These are phyloP conservation scores for Phytomonas sp. DNA, from an alignment of 208 protist species.

Conservation along the genomic window DNA sequence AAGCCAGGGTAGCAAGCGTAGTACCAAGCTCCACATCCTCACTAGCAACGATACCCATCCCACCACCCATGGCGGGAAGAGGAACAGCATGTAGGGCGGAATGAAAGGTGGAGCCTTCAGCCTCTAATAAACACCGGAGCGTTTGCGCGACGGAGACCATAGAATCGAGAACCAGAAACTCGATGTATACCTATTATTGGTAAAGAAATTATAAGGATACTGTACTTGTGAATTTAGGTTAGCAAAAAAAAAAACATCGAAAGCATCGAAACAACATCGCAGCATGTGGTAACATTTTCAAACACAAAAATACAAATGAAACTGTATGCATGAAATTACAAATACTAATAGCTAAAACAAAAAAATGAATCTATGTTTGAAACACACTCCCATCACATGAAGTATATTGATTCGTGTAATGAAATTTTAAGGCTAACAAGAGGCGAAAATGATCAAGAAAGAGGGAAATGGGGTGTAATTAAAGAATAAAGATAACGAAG, in stretches of 20 bases:
- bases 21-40: slow-evolving; percentile 22
- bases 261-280: neutral
- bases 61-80: slow-evolving; percentile 77
- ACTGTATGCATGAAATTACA: neutral
- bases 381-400: no score
- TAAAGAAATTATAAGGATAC: no score
- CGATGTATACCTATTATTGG: neutral
- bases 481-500: no score
- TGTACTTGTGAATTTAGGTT: neutral
- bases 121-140: slow-evolving; percentile 50
- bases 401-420: no score
- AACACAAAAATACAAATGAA: neutral
- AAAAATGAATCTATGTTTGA: no score
- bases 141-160: slow-evolving; percentile 12
- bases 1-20: slow-evolving; percentile 48
- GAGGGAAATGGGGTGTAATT: no score
- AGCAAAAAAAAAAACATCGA: neutral
- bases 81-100: slow-evolving; percentile 25
- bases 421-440: no score
- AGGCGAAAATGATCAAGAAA: no score
- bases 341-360: no score
- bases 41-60: slow-evolving; percentile 56
- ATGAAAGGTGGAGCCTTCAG: slow-evolving; percentile 53
- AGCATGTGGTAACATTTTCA: neutral
- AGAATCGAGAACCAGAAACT: slow-evolving; percentile 5